These are phyloP conservation scores for Phytophthora melonis DNA, from an alignment of 352 stramenopile genomes.

Conservation along the genomic window DNA sequence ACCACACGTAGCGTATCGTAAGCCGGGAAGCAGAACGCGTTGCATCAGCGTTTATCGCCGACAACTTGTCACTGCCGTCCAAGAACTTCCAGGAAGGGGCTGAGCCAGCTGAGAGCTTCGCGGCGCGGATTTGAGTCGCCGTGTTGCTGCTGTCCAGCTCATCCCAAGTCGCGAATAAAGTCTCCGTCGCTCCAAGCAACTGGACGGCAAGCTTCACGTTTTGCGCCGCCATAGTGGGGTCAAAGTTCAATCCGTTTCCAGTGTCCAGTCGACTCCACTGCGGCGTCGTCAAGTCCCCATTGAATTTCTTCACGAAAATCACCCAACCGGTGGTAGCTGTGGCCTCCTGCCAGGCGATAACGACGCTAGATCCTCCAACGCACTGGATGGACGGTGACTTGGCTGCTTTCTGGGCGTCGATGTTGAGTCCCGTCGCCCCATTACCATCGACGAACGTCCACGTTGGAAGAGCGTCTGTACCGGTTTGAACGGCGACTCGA, in stretches of 20 bases:
- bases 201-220: conserved; percentile 54
- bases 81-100: conserved; percentile 46
- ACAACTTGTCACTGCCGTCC: conserved; percentile 47
- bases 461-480: conserved; percentile 41
- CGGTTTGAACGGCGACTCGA: conserved; percentile 58
- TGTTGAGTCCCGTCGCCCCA: conserved; percentile 50
- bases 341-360: conserved; percentile 67
- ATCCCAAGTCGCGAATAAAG: conserved; percentile 63
- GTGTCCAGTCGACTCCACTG: conserved; percentile 52
- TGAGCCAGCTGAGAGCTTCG: conserved; percentile 26
- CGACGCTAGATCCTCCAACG: conserved; percentile 34
- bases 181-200: conserved; percentile 20
- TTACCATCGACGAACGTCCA: conserved; percentile 73
- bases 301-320: conserved; percentile 58
- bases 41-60: conserved; percentile 53
- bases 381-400: conserved; percentile 53
- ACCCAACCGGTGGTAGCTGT: conserved; percentile 13
- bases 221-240: conserved; percentile 43
- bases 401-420: conserved; percentile 37
- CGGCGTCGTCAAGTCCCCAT: conserved; percentile 43
- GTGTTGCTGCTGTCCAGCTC: conserved; percentile 39
- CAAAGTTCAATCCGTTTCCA: conserved; percentile 55
- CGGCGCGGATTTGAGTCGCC: conserved; percentile 58
- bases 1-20: conserved; percentile 15
- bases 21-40: conserved; percentile 39